Percentiles rank a stretch among this genome's conserved stretches.
phyloP scores from a whole-genome alignment of 495 filamentous ascomycete species.

The Aspergillus ellipticus region DNA sequence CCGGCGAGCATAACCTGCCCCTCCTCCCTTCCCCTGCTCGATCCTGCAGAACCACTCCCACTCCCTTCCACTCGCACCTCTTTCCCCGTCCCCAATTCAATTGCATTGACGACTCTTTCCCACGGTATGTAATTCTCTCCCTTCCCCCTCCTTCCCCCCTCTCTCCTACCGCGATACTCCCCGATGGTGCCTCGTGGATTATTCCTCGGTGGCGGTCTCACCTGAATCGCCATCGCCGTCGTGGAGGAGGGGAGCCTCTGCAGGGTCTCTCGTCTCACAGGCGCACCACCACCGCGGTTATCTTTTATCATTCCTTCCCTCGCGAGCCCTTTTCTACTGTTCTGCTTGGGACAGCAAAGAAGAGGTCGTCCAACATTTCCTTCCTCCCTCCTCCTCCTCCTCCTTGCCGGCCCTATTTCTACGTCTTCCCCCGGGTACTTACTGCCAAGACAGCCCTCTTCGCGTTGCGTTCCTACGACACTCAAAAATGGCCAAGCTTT shows the following conservation, averaged over 20 bases:
- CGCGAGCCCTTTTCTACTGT: not conserved
- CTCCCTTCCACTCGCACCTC: not conserved
- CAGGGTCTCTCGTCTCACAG: not conserved
- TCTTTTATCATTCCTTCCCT: not conserved
- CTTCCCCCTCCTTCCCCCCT: not conserved
- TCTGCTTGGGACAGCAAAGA: not conserved
- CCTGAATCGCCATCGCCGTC: not conserved
- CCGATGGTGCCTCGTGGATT: not conserved
- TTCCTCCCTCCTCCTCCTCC: not conserved
- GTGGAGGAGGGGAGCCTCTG: not conserved
- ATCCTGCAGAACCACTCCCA: not conserved
- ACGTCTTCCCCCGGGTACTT: slow-evolving; percentile 1
- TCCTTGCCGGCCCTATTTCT: no score
- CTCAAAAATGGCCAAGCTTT: slow-evolving; percentile 67
- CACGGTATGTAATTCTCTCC: not conserved
- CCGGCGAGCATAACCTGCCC: not conserved
- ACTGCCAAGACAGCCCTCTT: slow-evolving; percentile 23
- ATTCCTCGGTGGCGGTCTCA: not conserved
- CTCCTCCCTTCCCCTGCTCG: not conserved
- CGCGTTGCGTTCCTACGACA: slow-evolving; percentile 17
- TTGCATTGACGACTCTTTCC: not conserved
- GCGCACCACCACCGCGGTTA: not conserved
- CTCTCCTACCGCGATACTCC: not conserved
- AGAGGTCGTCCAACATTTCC: not conserved
- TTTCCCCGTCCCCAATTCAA: not conserved